Conservation (phyloP, 305 asterid genomes). For the Solanum hybrid region DNA sequence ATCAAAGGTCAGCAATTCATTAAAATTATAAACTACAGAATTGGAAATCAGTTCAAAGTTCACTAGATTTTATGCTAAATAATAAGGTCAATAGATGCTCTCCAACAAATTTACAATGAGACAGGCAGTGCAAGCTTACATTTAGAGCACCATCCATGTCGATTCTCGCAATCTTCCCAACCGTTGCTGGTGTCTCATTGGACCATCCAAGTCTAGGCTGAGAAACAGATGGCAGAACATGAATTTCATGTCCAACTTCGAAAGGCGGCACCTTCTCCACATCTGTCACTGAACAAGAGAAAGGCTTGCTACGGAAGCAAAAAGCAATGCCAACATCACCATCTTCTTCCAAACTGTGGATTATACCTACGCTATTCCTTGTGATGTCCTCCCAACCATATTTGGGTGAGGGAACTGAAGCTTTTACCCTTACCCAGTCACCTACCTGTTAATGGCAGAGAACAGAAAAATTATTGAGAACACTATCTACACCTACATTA, state of each 20-base stretch:
- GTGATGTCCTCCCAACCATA: conserved; percentile 96
- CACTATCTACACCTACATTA: background rate
- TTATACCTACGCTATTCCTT: conserved; percentile 68
- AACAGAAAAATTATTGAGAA: conserved; percentile 10
- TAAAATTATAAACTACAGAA: background rate
- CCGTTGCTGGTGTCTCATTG: conserved; percentile 75
- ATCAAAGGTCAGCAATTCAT: conserved; percentile 7
- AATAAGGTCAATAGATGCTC: background rate
- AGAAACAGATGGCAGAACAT: conserved; percentile 56
- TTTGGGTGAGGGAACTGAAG: conserved; percentile 91
- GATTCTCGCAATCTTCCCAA: conserved; percentile 73
- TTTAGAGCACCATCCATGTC: conserved; percentile 95
- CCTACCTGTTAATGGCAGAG: conserved; percentile 50
- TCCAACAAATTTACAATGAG: conserved; percentile 3
- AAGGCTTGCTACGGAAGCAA: conserved; percentile 90
- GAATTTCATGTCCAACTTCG: conserved; percentile 83
- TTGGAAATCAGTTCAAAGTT: background rate
- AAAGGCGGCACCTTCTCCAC: conserved; percentile 82
- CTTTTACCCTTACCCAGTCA: conserved; percentile 85
- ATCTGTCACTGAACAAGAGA: conserved; percentile 82
- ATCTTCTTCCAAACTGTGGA: conserved; percentile 93
- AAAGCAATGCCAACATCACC: conserved; percentile 93
- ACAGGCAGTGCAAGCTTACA: conserved; percentile 42
- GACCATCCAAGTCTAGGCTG: conserved; percentile 99
- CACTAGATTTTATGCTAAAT: background rate